Base-by-base conservation (phyloP, 1,139 yeast species). In the Suhomyces coccinellae region DNA sequence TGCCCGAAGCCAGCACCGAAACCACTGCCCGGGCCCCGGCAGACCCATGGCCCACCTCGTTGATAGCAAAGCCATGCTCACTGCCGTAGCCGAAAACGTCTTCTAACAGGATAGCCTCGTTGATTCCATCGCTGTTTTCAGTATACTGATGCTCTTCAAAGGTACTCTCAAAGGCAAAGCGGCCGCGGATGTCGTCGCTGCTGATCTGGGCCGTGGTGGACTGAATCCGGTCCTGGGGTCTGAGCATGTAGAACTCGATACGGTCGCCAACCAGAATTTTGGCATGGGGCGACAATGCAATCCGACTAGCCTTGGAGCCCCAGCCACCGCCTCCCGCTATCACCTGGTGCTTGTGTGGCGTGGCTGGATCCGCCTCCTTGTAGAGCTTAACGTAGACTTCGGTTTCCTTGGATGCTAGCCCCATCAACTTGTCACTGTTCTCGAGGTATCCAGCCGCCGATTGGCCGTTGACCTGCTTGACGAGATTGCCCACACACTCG, bases 281-380 rank as follows among this genome's bases (percentile, higher is more conserved):
- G 0, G 85, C 83, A 11, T 76, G 77, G 1, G 85, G 82, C 8
- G 83, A 82, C 16, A 82, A 62, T 1, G 80, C 87, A 12, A 82
- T 66, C 58, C 81, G 77, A 36, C 76, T 73, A 0, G 85, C 79
- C 46, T 82, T 75, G 30, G 82, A 75, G 1, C 85, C 84, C 87
- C 87, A 82, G 10, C 80, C 78, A 2, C 87, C 87, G 4, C 87
- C 87, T 1, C 80, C 80, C 6, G 87, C 87, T 33, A 80, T 73
- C 15, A 82, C 83, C 54, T 78, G 74, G 56, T 66, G 69, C 44
- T 71, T 57, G 36, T 54, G 52, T 5, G 54, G 53, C 11, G 39
- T 48, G 7, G 40, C 22, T 2, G 50, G 49, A 6, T 56, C 55
- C 8, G 52, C 54, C 7, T 51, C 48, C 16, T 56, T 57, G 42